Evolutionary conservation across 2,329 filamentous ascomycete genomes (phyloP), one percentile per base, ranked within the genome.

Genomic region (Davidsoniella eucalypti): DNA sequence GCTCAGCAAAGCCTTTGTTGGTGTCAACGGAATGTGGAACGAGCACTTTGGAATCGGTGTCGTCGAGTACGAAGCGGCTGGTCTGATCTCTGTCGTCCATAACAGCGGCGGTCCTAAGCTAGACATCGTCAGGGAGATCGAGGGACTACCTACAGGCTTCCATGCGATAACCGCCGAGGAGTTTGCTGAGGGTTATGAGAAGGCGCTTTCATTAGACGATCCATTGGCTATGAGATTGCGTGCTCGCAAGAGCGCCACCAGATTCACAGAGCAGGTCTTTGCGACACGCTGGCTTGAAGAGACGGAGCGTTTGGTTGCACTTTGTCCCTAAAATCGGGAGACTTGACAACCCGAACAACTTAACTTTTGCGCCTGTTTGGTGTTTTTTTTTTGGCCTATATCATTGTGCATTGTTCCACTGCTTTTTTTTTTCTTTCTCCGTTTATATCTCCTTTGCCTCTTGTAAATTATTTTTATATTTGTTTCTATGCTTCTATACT

Each of bases 11-110:
- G 80, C 84, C 3, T 90, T 79, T 16, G 76, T 98, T 1, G 92
- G 92, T 46, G 87, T 94, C 26, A 98, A 98, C 58, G 87, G 84
- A 60, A 98, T 98, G 92, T 98, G 92, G 90, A 96, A 95, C 63
- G 92, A 98, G 67, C 92, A 98, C 64, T 98, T 98, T 62, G 92
- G 92, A 18, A 98, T 98, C 53, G 92, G 92, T 1, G 88, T 96
- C 14, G 92, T 98, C 39, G 92, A 98, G 69, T 98, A 96, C 61
- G 88, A 96, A 62, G 92, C 92, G 3, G 92, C 92, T 0, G 92
- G 92, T 1, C 69, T 98, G 52, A 87, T 98, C 52, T 80, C 83
- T 4, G 88, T 98, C 0, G 92, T 96, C 7, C 92, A 98, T 59
- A 73, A 95, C 64, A 92, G 84, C 47, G 92, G 90, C 7, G 92